These are phyloP conservation scores for Neurospora tetraspora DNA, from an alignment of 495 filamentous ascomycete species.

Conservation along the genomic window DNA sequence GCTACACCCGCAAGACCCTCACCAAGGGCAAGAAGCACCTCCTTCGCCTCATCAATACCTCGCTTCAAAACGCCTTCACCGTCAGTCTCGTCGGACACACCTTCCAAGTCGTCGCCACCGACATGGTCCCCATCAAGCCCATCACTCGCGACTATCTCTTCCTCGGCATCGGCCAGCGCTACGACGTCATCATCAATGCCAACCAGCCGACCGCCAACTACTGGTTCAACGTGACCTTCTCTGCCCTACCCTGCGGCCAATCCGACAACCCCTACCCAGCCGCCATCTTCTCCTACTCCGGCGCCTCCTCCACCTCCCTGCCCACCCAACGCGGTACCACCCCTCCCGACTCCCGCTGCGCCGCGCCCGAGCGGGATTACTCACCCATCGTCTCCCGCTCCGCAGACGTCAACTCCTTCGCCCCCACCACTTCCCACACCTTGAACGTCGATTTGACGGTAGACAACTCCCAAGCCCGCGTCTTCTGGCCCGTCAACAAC, in stretches of 20 bases:
- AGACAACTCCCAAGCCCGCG: slow-evolving; percentile 13
- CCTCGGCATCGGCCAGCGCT: slow-evolving; percentile 56
- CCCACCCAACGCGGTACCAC: slow-evolving; percentile 7
- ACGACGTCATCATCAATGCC: slow-evolving; percentile 55
- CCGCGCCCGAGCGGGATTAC: slow-evolving; percentile 4
- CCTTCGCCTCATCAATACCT: slow-evolving; percentile 43
- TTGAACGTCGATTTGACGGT: slow-evolving; percentile 16
- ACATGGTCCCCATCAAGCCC: slow-evolving; percentile 40
- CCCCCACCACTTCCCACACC: slow-evolving; percentile 3
- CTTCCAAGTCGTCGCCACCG: slow-evolving; percentile 38
- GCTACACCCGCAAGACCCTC: slow-evolving; percentile 24
- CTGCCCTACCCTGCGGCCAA: slow-evolving; percentile 15
- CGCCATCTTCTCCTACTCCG: slow-evolving; percentile 19
- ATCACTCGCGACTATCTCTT: slow-evolving; percentile 31
- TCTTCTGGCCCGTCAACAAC: slow-evolving; percentile 28
- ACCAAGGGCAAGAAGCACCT: slow-evolving; percentile 33
- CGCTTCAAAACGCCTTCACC: slow-evolving; percentile 23
- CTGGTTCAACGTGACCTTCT: slow-evolving; percentile 37
- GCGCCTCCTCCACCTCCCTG: slow-evolving; percentile 8
- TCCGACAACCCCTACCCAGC: slow-evolving; percentile 16
- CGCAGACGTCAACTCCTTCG: slow-evolving; percentile 11
- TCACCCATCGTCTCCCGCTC: slow-evolving; percentile 12
- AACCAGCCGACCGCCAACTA: slow-evolving; percentile 40
- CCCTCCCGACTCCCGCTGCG: slow-evolving; percentile 13
- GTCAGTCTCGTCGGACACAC: slow-evolving; percentile 37